Evolutionary conservation across 148 eudicot genomes (phyloP).

Genomic region (Chenopodium album): DNA sequence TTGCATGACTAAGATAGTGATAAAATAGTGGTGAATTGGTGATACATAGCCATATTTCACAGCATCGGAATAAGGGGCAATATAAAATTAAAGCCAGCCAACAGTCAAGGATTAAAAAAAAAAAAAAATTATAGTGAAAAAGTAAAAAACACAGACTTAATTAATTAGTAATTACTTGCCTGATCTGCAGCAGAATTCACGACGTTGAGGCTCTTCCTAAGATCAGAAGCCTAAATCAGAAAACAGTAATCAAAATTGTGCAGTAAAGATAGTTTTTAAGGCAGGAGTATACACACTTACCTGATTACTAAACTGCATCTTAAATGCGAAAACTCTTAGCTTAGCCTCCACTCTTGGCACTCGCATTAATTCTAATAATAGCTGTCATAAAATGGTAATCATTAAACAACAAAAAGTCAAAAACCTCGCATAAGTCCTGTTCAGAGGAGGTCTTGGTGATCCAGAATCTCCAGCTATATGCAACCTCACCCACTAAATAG

Average conservation of each 20-base stretch:
- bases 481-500: not conserved
- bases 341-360: conserved; percentile 85
- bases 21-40: not conserved
- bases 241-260: conserved; percentile 3
- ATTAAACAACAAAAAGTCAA: not conserved
- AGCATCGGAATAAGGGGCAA: not conserved
- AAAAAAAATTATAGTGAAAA: not conserved
- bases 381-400: conserved; percentile 41
- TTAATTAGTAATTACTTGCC: conserved; percentile 40
- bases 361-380: conserved; percentile 81
- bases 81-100: not conserved
- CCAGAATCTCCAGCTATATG: not conserved
- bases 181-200: conserved; percentile 75
- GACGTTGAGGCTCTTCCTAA: conserved; percentile 55
- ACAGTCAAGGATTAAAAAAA: not conserved
- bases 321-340: conserved; percentile 87
- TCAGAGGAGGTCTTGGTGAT: not conserved
- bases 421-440: not conserved
- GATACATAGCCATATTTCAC: too few relatives aligned
- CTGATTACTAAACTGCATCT: conserved; percentile 79
- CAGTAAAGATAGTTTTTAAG: not conserved
- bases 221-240: conserved; percentile 66
- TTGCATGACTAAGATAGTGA: conserved; percentile 1
- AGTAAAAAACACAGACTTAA: not conserved
- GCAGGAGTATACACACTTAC: conserved; percentile 33